Evolutionary conservation across 306 rosid genomes (phyloP).

Genomic region (Abrus precatorius): DNA sequence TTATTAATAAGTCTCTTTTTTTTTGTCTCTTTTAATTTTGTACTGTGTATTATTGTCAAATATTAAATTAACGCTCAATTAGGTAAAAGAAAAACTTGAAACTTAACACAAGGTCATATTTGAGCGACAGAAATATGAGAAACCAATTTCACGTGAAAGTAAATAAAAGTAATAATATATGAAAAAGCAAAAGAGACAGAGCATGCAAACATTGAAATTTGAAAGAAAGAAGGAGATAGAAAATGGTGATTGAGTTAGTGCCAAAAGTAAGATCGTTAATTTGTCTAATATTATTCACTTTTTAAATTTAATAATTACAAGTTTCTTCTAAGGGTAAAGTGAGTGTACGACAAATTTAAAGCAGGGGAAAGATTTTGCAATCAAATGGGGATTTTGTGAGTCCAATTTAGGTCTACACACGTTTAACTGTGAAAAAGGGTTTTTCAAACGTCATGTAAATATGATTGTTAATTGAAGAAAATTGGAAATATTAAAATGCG

Average conservation of each 20-base stretch:
- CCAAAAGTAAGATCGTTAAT: constrained; percentile 12
- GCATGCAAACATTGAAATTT: neutral
- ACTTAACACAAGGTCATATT: too few species aligned
- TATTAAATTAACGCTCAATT: too few species aligned
- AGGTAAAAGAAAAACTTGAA: too few species aligned
- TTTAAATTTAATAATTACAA: neutral
- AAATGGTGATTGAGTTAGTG: neutral
- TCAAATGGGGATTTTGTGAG: constrained; percentile 13
- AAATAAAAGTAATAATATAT: neutral
- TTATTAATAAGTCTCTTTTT: too few species aligned
- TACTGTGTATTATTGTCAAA: too few species aligned
- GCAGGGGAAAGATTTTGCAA: constrained; percentile 32
- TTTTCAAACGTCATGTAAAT: neutral
- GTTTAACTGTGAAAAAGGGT: constrained; percentile 44
- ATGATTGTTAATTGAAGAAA: neutral
- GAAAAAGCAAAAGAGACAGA: neutral
- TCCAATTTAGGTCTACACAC: constrained; percentile 47
- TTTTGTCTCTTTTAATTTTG: too few species aligned
- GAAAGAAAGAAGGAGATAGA: neutral
- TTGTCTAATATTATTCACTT: neutral
- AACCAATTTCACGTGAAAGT: neutral
- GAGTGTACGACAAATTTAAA: neutral
- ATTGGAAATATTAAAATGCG: neutral
- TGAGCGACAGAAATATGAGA: neutral
- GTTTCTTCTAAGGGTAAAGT: neutral